A percentile compares a stretch with the other conserved stretches of the same genome.
These are phyloP conservation scores for Parachaetomium inaequale DNA, from an alignment of 495 filamentous ascomycete genomes.

Conservation along the genomic window DNA sequence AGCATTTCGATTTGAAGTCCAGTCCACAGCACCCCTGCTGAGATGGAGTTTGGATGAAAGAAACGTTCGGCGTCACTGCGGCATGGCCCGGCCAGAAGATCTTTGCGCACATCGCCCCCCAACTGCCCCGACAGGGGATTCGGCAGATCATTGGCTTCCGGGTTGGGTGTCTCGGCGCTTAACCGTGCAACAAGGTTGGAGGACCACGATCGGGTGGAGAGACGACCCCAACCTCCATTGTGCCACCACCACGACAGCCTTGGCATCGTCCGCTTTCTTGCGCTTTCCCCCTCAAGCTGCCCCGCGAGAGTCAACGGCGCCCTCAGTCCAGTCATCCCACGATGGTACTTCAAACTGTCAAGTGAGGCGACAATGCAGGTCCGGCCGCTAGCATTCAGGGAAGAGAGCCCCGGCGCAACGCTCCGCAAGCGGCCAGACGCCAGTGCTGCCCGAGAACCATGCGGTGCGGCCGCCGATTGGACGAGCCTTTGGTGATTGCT, in stretches of 20 bases:
- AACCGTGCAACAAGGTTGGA: slow-evolving; percentile 22
- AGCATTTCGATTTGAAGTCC: not conserved
- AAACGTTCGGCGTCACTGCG: too few relatives aligned
- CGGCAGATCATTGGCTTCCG: slow-evolving; percentile 14
- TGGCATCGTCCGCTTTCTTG: not conserved
- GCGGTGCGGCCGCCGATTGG: slow-evolving; percentile 17
- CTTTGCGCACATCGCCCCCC: slow-evolving; percentile 6
- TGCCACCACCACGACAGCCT: not conserved
- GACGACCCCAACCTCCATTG: not conserved
- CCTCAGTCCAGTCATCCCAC: not conserved
- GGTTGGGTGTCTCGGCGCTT: slow-evolving; percentile 20
- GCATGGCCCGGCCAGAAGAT: not conserved
- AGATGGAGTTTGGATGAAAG: not conserved
- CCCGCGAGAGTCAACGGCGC: not conserved
- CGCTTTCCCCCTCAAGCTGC: not conserved
- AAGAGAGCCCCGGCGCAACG: not conserved
- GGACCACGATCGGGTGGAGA: slow-evolving; percentile 10
- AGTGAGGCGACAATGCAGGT: not conserved
- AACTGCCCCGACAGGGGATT: slow-evolving; percentile 3
- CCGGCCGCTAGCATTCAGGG: not conserved
- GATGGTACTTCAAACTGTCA: not conserved
- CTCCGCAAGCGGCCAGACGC: not conserved
- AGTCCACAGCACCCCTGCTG: too few relatives aligned
- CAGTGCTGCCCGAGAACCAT: not conserved
- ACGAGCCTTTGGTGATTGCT: slow-evolving; percentile 15